A percentile compares a stretch with the other conserved stretches of the same genome.
phyloP scores from a whole-genome alignment of 768 basidiomycete genomes.

The Suillus plorans region DNA sequence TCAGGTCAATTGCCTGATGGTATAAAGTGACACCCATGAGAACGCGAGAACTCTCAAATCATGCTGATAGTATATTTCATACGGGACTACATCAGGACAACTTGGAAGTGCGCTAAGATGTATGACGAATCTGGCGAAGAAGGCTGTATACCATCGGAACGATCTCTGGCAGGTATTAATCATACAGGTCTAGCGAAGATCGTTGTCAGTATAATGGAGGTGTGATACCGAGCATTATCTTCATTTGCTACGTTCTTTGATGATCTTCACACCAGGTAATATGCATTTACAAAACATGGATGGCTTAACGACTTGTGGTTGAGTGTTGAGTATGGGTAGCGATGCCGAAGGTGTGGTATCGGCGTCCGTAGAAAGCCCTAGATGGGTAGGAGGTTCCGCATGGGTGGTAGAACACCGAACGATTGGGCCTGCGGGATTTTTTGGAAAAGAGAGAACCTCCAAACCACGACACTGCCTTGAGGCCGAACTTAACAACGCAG shows the following conservation, averaged over 20 bases:
- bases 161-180: neutral
- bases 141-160: neutral
- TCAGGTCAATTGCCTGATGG: too few relatives aligned
- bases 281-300: slow-evolving; percentile 12
- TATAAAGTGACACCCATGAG: neutral
- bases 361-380: neutral
- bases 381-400: neutral
- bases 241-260: slow-evolving; percentile 21
- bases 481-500: neutral
- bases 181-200: neutral
- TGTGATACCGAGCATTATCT: slow-evolving; percentile 4
- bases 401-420: neutral
- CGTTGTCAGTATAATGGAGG: neutral
- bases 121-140: neutral
- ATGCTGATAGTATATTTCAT: neutral
- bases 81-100: neutral
- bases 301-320: neutral
- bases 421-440: neutral
- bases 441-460: neutral
- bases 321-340: neutral
- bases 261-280: slow-evolving; percentile 34
- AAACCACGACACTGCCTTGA: neutral
- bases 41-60: neutral
- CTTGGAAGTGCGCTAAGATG: neutral
- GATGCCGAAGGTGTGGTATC: neutral